phyloP scores from a whole-genome alignment of 176 grass and related monocot species.

The Carex littledalei region DNA sequence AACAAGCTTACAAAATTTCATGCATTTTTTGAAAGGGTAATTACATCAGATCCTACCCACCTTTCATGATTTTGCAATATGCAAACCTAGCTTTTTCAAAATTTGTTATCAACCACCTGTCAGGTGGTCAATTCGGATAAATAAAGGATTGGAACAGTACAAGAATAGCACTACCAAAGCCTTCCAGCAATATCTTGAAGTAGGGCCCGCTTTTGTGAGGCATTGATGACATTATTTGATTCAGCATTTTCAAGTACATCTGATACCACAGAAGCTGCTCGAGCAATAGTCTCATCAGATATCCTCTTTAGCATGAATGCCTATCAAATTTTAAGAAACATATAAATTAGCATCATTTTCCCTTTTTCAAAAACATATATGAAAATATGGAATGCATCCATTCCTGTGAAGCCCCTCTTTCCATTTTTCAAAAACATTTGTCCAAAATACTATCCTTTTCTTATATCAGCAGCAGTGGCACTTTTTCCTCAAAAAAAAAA shows the following conservation, averaged over 20 bases:
- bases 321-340: slow-evolving; percentile 30
- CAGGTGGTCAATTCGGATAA: background rate
- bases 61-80: slow-evolving; percentile 8
- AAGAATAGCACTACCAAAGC: slow-evolving; percentile 50
- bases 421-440: background rate
- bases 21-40: background rate
- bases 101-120: slow-evolving; percentile 2
- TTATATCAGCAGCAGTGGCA: background rate
- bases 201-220: slow-evolving; percentile 58
- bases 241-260: slow-evolving; percentile 84
- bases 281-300: slow-evolving; percentile 56
- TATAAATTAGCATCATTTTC: background rate
- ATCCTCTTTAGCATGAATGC: slow-evolving; percentile 88
- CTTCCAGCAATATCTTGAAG: slow-evolving; percentile 75
- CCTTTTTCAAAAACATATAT: background rate
- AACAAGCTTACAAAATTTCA: slow-evolving; percentile 18
- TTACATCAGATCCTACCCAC: slow-evolving; percentile 3
- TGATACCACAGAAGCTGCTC: slow-evolving; percentile 56
- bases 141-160: background rate
- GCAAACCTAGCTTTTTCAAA: slow-evolving; percentile 10
- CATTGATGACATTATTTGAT: slow-evolving; percentile 47
- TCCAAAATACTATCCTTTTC: background rate
- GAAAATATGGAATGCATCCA: background rate
- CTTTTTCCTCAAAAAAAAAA: background rate
- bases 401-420: background rate